Evolutionary conservation across 306 rosid genomes (phyloP).

Genomic region (Echinosophora koreensis): DNA sequence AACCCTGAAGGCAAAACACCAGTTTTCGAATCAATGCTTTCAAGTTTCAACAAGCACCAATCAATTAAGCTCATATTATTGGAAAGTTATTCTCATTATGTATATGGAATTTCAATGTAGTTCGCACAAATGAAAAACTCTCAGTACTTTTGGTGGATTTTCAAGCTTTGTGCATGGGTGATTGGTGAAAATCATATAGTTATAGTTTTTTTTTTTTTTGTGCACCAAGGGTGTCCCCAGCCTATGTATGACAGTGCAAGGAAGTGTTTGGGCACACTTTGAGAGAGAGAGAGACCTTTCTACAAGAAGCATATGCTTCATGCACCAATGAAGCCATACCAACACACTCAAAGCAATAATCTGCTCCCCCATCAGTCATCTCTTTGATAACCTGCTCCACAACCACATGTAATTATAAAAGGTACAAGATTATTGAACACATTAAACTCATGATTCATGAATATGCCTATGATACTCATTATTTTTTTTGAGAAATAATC

Average conservation of each 20-base stretch:
- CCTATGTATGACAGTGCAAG: background rate
- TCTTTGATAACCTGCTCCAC: slow-evolving; percentile 62
- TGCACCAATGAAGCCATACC: slow-evolving; percentile 76
- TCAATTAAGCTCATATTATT: background rate
- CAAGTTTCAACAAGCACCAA: slow-evolving; percentile 22
- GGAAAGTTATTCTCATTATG: background rate
- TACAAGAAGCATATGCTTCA: slow-evolving; percentile 83
- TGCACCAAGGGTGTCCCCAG: no score
- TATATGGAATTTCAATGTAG: slow-evolving; percentile 3
- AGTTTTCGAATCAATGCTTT: slow-evolving; percentile 4
- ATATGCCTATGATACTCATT: background rate
- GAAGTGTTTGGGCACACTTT: no score
- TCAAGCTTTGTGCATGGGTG: background rate
- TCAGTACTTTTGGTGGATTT: background rate
- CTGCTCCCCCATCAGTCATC: slow-evolving; percentile 81
- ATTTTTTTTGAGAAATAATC: background rate
- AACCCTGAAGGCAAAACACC: slow-evolving; percentile 63
- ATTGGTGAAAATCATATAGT: background rate
- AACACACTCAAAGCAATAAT: slow-evolving; percentile 89
- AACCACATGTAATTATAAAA: background rate
- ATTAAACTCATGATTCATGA: background rate
- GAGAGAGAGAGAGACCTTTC: slow-evolving; percentile 55
- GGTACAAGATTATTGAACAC: background rate
- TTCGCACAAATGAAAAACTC: background rate
- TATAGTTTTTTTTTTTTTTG: background rate